A percentile compares a stretch with the other conserved stretches of the same genome.
phyloP scores from a whole-genome alignment of 1,284 basidiomycete species.

The Pseudozyma sp. region DNA sequence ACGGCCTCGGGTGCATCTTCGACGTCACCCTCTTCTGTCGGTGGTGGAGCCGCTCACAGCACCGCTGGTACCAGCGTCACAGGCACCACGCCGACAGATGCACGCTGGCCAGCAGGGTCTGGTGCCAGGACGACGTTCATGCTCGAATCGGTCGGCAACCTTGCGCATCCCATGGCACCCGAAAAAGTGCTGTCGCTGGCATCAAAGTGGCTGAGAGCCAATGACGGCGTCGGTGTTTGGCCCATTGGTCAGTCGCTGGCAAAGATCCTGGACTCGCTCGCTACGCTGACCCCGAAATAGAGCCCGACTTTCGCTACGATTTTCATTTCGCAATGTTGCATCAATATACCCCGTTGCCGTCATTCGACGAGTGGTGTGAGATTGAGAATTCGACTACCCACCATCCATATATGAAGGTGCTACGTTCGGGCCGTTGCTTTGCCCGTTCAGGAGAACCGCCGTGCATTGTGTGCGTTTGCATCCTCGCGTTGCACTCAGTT shows the following conservation, averaged over 20 bases:
- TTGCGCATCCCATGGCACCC: slow-evolving; percentile 12
- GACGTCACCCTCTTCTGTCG: slow-evolving; percentile 12
- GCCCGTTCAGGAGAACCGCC: too few species aligned
- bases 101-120: not conserved
- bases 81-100: not conserved
- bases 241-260: slow-evolving; percentile 26
- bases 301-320: too few species aligned
- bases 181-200: slow-evolving; percentile 14
- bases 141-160: slow-evolving; percentile 72
- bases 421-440: too few species aligned
- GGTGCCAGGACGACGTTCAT: slow-evolving; percentile 73
- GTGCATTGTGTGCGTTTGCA: too few species aligned
- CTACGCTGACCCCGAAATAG: slow-evolving; percentile 2
- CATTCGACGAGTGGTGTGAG: too few species aligned
- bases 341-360: too few species aligned
- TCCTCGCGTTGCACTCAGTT: too few species aligned
- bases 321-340: too few species aligned
- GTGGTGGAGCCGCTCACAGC: slow-evolving; percentile 5
- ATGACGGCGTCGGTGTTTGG: slow-evolving; percentile 18
- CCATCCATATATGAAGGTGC: too few species aligned
- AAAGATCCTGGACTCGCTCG: slow-evolving; percentile 22
- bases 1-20: slow-evolving; percentile 6
- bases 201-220: slow-evolving; percentile 15
- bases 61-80: slow-evolving; percentile 2
- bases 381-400: too few species aligned